Evolutionary conservation across 768 basidiomycete species (phyloP), one percentile per base, ranked within the genome.

Genomic region (Boletus sensibilis): DNA sequence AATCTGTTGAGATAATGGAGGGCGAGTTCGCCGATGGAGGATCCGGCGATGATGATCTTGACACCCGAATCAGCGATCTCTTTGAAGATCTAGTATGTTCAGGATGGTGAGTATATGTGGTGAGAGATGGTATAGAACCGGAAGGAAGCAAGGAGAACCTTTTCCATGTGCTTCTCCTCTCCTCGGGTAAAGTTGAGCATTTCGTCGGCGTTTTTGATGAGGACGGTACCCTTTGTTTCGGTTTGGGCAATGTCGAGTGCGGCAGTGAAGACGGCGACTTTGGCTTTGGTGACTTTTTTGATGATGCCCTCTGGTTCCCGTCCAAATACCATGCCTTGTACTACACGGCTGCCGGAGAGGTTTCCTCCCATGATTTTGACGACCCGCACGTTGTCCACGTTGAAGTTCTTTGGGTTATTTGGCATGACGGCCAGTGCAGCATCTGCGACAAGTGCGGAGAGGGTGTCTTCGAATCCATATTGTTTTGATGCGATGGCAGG

Each of bases 341-440:
- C 90, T 6, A 99, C 95, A 53, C 81, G 84, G 74, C 94, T 96
- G 23, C 79, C 82, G 4, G 85, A 72, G n/a, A 99, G 75, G 65
- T 82, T 90, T 33, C 97, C 92, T 53, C 97, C 97, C 85, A 99
- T 88, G 59, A 99, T 98, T 76, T 98, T 99, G 66, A 99, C 97
- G 25, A 99, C 96, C 11, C 97, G 86, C 0, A 99, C 92, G 64
- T 94, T 95, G 74, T 99, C 97, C 29, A 98, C 94, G 73, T 97
- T 98, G 83, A 98, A 99, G 73, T 92, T 87, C 68, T 88, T 88
- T 9, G 85, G 84, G 69, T 91, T 92, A 2, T 79, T 70, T 5
- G 94, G 92, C 94, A 98, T 97, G 63, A 98, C 88, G 3, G 87
- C 82, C 25, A 98, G 75, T 0, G 94, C 91, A 1, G 97, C 97